These are phyloP conservation scores for Ammopiptanthus mongolicus DNA, from an alignment of 306 rosid species.

Conservation along the genomic window DNA sequence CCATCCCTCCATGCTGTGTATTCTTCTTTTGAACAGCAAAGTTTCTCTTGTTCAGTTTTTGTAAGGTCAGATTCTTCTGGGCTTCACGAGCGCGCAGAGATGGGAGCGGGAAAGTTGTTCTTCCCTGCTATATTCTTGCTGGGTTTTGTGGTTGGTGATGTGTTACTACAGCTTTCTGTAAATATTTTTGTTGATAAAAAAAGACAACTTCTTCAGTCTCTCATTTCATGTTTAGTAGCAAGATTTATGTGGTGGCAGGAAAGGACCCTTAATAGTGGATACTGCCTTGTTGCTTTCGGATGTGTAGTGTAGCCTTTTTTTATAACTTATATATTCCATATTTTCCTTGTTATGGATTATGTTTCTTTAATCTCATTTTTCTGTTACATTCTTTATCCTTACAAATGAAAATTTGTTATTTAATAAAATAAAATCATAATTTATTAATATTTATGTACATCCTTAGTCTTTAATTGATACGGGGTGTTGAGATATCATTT, in stretches of 20 bases:
- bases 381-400: too few species aligned
- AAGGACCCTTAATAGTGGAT: slow-evolving; percentile 10
- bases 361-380: too few species aligned
- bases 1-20: slow-evolving; percentile 29
- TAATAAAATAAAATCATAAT: too few species aligned
- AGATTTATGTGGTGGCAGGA: slow-evolving; percentile 24
- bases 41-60: slow-evolving; percentile 32
- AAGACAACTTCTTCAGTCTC: slow-evolving; percentile 23
- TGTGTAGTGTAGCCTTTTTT: slow-evolving; percentile 28
- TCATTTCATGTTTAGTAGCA: slow-evolving; percentile 32
- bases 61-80: slow-evolving; percentile 36
- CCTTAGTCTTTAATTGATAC: too few species aligned
- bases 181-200: slow-evolving; percentile 43
- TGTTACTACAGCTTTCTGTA: slow-evolving; percentile 53
- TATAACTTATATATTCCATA: slow-evolving; percentile 33
- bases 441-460: too few species aligned
- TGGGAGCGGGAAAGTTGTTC: slow-evolving; percentile 39
- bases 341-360: slow-evolving; percentile 11
- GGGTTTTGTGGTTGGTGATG: slow-evolving; percentile 53
- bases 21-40: slow-evolving; percentile 25
- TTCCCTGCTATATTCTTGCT: slow-evolving; percentile 36
- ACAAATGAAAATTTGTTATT: too few species aligned
- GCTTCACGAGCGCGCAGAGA: slow-evolving; percentile 23
- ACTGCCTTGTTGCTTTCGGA: slow-evolving; percentile 38
- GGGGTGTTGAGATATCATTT: too few species aligned